Conservation (phyloP, 306 rosid genomes). For the Rubus parviflorus region DNA sequence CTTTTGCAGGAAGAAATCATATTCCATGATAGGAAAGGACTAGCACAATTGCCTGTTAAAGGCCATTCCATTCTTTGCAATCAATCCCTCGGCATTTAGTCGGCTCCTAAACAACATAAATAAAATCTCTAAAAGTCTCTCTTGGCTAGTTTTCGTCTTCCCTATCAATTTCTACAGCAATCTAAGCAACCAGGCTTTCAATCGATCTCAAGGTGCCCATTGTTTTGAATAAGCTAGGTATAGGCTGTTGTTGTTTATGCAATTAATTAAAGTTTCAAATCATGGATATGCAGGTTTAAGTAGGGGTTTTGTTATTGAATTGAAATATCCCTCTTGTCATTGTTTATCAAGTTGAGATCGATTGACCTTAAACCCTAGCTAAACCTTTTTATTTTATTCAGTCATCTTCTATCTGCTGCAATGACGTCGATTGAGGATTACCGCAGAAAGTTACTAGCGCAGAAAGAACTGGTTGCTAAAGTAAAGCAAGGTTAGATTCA, state of each 20-base stretch:
- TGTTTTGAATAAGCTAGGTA: not conserved
- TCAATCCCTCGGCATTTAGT: not conserved
- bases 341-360: not conserved
- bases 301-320: too few species aligned
- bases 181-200: not conserved
- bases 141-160: not conserved
- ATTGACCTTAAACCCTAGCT: not conserved
- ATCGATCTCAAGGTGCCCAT: not conserved
- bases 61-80: not conserved
- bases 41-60: not conserved
- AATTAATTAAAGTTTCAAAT: not conserved
- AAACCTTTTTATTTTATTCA: not conserved
- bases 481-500: not conserved
- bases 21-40: not conserved
- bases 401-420: not conserved
- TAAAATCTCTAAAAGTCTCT: not conserved
- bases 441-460: not conserved
- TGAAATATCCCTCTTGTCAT: too few species aligned
- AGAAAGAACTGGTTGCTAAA: not conserved
- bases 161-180: not conserved
- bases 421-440: not conserved
- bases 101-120: not conserved
- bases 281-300: not conserved
- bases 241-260: not conserved
- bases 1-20: not conserved